Evolutionary conservation across 2,329 filamentous ascomycete genomes (phyloP).

Genomic region (Orbilia quercus): DNA sequence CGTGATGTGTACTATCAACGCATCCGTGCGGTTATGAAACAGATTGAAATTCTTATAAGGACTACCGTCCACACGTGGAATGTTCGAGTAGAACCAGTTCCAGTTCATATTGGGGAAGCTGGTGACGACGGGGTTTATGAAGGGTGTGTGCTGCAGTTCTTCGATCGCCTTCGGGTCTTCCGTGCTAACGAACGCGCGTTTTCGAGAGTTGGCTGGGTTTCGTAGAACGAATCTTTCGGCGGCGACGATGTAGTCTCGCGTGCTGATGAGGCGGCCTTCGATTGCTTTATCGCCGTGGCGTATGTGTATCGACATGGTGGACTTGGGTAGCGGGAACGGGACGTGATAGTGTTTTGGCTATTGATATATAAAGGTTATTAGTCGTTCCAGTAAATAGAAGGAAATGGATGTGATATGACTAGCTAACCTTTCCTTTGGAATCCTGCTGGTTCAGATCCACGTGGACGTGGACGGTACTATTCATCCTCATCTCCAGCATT

Average conservation of each 20-base stretch:
- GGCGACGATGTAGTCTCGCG: conserved; percentile 51
- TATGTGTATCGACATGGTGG: conserved; percentile 48
- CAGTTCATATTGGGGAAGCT: conserved; percentile 39
- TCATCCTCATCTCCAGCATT: conserved; percentile 48
- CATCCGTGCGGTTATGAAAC: conserved; percentile 34
- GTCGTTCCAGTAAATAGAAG: neutral
- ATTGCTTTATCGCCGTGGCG: conserved; percentile 50
- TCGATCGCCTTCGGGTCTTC: conserved; percentile 40
- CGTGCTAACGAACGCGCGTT: conserved; percentile 45
- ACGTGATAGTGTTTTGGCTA: conserved; percentile 14
- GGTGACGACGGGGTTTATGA: conserved; percentile 20
- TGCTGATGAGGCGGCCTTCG: conserved; percentile 52
- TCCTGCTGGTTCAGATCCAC: conserved; percentile 19
- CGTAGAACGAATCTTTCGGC: conserved; percentile 44
- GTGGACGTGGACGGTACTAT: conserved; percentile 16
- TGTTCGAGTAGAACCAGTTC: conserved; percentile 46
- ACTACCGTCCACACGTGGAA: conserved; percentile 42
- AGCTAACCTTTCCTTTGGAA: conserved; percentile 6
- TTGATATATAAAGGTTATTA: neutral
- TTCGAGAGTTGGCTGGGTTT: conserved; percentile 37
- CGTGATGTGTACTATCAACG: conserved; percentile 42
- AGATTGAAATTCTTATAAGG: conserved; percentile 35
- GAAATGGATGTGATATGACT: neutral
- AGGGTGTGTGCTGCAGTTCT: conserved; percentile 18
- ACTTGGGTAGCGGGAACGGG: conserved; percentile 41